A percentile compares a stretch with the other conserved stretches of the same genome.
Evolutionary conservation across 169 alveolate genomes (phyloP).

Genomic region (Cryptosporidium ubiquitum): DNA sequence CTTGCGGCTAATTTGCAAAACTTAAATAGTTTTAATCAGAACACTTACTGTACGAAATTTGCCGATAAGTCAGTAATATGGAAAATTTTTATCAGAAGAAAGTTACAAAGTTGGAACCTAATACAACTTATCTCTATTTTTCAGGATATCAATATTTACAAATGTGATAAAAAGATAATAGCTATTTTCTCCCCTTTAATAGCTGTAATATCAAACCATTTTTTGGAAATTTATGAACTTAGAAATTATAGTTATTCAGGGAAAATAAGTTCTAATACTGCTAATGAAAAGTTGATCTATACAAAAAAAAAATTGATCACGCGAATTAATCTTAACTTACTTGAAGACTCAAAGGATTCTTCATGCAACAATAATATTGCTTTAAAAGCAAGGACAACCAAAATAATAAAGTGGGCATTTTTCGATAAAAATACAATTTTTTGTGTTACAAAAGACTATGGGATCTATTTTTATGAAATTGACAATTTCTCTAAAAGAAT

Average conservation of each 20-base stretch:
- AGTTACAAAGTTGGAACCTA: not conserved
- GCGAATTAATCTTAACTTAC: not conserved
- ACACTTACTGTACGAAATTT: not conserved
- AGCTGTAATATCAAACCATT: not conserved
- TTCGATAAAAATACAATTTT: not conserved
- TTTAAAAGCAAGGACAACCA: not conserved
- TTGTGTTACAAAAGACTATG: slow-evolving; percentile 18
- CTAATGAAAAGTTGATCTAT: not conserved
- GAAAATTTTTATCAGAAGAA: slow-evolving; percentile 1
- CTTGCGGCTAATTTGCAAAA: not conserved
- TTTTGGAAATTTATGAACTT: slow-evolving; percentile 28
- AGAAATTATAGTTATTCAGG: not conserved
- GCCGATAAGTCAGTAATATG: not conserved
- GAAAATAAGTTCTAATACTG: not conserved
- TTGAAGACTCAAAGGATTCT: not conserved
- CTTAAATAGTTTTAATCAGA: not conserved
- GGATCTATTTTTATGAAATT: slow-evolving; percentile 18
- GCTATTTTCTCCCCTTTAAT: slow-evolving; percentile 47
- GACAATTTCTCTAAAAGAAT: not conserved
- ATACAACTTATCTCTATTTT: not conserved
- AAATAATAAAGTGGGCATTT: slow-evolving; percentile 14
- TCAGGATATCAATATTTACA: slow-evolving; percentile 17
- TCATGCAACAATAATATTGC: not conserved
- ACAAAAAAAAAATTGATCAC: not conserved
- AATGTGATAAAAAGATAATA: not conserved